These are phyloP conservation scores for Fusarium udum DNA, from an alignment of 2,329 filamentous ascomycete genomes.

Conservation along the genomic window DNA sequence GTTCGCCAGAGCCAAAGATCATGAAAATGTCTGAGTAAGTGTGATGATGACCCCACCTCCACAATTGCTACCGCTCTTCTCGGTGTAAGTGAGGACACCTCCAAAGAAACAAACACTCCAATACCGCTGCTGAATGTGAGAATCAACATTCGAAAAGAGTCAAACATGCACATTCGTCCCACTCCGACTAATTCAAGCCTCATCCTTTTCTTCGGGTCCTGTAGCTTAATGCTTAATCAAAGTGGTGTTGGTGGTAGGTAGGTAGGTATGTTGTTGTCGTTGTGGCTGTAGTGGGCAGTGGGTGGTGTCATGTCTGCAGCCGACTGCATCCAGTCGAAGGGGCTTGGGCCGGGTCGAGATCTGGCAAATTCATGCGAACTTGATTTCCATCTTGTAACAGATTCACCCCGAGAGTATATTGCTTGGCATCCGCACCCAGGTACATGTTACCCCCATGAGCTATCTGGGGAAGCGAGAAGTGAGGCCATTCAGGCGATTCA, in stretches of 20 bases:
- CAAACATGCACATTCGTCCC: slow-evolving; percentile 20
- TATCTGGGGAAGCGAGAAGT: slow-evolving; percentile 7
- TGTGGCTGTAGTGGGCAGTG: slow-evolving; percentile 1
- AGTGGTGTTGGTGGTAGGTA: slow-evolving; percentile 1
- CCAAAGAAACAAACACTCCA: background rate
- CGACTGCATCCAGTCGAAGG: slow-evolving; percentile 24
- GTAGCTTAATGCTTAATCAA: slow-evolving; percentile 6
- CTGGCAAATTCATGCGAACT: slow-evolving; percentile 19
- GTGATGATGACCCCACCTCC: slow-evolving; percentile 1
- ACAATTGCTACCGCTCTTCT: background rate
- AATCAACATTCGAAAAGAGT: slow-evolving; percentile 1
- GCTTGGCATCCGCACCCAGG: slow-evolving; percentile 18
- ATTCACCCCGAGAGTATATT: background rate
- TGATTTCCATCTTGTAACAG: background rate
- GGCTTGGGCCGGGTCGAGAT: slow-evolving; percentile 30
- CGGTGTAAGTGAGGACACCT: slow-evolving; percentile 6
- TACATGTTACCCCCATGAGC: slow-evolving; percentile 2
- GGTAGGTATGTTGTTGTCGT: background rate
- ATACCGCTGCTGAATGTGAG: background rate
- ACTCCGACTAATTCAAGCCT: background rate
- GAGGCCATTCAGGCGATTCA: slow-evolving; percentile 16
- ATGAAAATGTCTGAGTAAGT: background rate
- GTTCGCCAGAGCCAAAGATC: background rate
- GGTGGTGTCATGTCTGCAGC: slow-evolving; percentile 40
- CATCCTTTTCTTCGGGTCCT: slow-evolving; percentile 11